Evolutionary conservation across 345 rosid genomes (phyloP), one percentile per base, ranked within the genome.

Genomic region (Combretum micranthum): DNA sequence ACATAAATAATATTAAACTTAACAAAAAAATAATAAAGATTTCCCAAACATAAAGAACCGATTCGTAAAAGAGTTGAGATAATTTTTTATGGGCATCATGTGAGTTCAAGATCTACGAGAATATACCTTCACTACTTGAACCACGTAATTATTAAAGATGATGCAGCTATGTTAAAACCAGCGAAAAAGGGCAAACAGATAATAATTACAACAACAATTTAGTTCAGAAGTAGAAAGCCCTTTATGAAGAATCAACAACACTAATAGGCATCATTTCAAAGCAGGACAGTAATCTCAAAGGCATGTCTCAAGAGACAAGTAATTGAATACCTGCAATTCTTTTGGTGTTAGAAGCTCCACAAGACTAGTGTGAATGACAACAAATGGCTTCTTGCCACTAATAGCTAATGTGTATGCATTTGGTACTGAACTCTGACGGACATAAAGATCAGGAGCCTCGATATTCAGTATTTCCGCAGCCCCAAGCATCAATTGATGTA

Each of bases 371-470:
- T 92, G 99, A 37, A 88, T 77, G 48, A 92, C 97, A 20, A 88
- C 84, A 75, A 92, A 92, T 20, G 99, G 96, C 70, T 81, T 92
- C 61, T 88, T 85, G 51, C 97, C 99, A 49, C 88, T 69, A 19
- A 88, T 75, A 22, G 99, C 97, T 47, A 92, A 72, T 10, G 99
- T 92, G 68, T 86, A 88, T 12, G 99, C 96, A 60, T 92, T 88
- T 18, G 97, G 99, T 32, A 88, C 80, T 26, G 97, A 94, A 62
- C 91, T 92, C 73, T 92, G 99, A 22, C 97, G 88, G 2, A 92
- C 84, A 64, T 92, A 92, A 12, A 92, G 87, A 75, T 86, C 94
- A 37, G 98, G 96, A 64, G 96, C 69, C 62, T 86, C 94, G 50
- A 80, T 75, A 72, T 86, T 85, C 74, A 92, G 57, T 63, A 92